These are phyloP conservation scores for Cladobotryum mycophilum DNA, from an alignment of 2,329 filamentous ascomycete species.

Conservation along the genomic window DNA sequence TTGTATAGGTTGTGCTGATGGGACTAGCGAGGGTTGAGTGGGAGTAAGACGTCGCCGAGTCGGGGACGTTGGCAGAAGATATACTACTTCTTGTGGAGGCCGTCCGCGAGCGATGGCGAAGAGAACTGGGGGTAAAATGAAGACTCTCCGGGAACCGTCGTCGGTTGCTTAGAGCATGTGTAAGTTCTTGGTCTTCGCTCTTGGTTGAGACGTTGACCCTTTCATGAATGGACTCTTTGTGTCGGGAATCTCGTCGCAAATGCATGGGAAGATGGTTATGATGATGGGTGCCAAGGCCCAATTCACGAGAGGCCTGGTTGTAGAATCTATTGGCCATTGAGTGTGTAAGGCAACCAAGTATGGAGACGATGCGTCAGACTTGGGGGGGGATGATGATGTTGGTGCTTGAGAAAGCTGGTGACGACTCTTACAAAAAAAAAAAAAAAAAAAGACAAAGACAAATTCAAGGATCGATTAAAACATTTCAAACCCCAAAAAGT, in stretches of 20 bases:
- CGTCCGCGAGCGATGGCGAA: conserved; percentile 30
- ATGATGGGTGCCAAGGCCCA: background rate
- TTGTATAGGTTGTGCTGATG: conserved; percentile 30
- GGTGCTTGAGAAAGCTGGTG: too few relatives aligned
- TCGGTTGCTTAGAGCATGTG: conserved; percentile 6
- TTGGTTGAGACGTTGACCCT: conserved; percentile 13
- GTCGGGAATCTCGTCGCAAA: conserved; percentile 10
- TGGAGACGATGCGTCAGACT: too few relatives aligned
- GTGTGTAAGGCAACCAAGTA: background rate
- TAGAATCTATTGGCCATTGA: conserved; percentile 13
- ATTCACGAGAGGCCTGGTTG: conserved; percentile 9
- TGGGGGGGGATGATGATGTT: too few relatives aligned
- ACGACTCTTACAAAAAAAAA: too few relatives aligned
- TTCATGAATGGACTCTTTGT: conserved; percentile 14
- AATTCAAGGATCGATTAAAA: too few relatives aligned
- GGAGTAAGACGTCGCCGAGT: conserved; percentile 34
- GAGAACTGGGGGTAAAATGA: conserved; percentile 21
- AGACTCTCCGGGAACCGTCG: conserved; percentile 26
- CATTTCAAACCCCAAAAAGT: too few relatives aligned
- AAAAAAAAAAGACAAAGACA: too few relatives aligned
- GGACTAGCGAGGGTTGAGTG: conserved; percentile 30
- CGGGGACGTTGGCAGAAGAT: conserved; percentile 31
- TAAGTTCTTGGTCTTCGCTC: conserved; percentile 9
- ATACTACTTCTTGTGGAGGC: conserved; percentile 33
- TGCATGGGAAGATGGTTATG: conserved; percentile 7